Evolutionary conservation across 805 yeast species (phyloP).

Genomic region (Candida parachauliodes): DNA sequence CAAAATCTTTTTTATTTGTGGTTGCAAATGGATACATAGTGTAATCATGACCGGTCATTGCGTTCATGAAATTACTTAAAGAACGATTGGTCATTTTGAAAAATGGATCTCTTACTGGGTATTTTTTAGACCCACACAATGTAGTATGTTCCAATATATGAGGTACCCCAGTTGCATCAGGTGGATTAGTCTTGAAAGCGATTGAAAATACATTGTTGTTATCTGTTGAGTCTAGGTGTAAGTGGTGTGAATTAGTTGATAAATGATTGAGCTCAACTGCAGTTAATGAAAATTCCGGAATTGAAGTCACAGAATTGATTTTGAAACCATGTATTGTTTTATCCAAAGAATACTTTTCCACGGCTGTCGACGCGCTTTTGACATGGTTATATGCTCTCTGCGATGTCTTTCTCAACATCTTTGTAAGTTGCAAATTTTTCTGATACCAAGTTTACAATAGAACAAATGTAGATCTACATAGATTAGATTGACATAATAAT

Average conservation of each 20-base stretch:
- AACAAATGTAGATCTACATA: not conserved
- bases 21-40: conserved; percentile 97
- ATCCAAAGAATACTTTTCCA: conserved; percentile 58
- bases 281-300: conserved; percentile 78
- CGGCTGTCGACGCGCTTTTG: conserved; percentile 2
- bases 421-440: too few relatives aligned
- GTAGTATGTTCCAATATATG: conserved; percentile 96
- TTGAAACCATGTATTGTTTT: conserved; percentile 61
- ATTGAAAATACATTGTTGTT: conserved; percentile 83
- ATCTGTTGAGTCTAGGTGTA: conserved; percentile 76
- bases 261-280: conserved; percentile 72
- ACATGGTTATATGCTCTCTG: too few relatives aligned
- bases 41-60: conserved; percentile 97
- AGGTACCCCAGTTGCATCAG: conserved; percentile 92
- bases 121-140: conserved; percentile 85
- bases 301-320: conserved; percentile 57
- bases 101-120: conserved; percentile 95
- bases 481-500: not conserved
- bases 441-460: too few relatives aligned
- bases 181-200: conserved; percentile 91
- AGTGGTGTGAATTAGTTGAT: conserved; percentile 71
- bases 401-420: conserved; percentile 1
- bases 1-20: conserved; percentile 77
- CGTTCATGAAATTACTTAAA: conserved; percentile 95
- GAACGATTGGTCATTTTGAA: conserved; percentile 95